These are phyloP conservation scores for Arthrobotrys sphaeroides DNA, from an alignment of 2,329 filamentous ascomycete genomes.

Conservation along the genomic window DNA sequence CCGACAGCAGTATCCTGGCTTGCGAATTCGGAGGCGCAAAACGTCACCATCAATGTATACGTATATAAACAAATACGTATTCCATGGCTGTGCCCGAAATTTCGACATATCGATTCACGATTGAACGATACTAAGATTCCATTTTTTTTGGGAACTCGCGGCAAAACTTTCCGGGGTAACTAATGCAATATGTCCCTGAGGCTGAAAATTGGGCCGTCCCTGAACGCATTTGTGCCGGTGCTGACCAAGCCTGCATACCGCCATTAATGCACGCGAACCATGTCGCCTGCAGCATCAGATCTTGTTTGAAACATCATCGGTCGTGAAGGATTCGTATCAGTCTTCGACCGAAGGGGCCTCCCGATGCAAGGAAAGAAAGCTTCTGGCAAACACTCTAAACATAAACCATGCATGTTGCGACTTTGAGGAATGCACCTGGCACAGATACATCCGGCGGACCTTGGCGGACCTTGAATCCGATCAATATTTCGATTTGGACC, in stretches of 20 bases:
- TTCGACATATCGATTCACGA: too few relatives aligned
- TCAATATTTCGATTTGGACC: too few relatives aligned
- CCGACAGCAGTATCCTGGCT: too few relatives aligned
- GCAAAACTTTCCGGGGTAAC: conserved; percentile 8
- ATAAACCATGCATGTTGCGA: too few relatives aligned
- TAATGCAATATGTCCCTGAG: conserved; percentile 19
- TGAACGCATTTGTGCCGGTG: neutral
- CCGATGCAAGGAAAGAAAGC: neutral
- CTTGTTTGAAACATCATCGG: conserved; percentile 1
- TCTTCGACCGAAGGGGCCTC: neutral
- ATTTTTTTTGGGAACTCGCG: neutral
- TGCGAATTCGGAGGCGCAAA: neutral
- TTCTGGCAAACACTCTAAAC: neutral
- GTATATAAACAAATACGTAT: neutral
- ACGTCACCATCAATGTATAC: neutral
- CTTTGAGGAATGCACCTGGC: too few relatives aligned
- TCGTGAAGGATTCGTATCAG: neutral
- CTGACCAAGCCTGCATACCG: neutral
- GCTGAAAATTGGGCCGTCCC: conserved; percentile 5
- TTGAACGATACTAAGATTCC: too few relatives aligned
- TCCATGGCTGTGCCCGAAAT: neutral
- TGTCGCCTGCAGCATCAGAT: neutral
- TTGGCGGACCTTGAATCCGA: too few relatives aligned
- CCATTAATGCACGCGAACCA: neutral
- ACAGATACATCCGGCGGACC: too few relatives aligned